A percentile compares a stretch with the other conserved stretches of the same genome.
Evolutionary conservation across 495 filamentous ascomycete genomes (phyloP).

Genomic region (Aspergillus wentii): DNA sequence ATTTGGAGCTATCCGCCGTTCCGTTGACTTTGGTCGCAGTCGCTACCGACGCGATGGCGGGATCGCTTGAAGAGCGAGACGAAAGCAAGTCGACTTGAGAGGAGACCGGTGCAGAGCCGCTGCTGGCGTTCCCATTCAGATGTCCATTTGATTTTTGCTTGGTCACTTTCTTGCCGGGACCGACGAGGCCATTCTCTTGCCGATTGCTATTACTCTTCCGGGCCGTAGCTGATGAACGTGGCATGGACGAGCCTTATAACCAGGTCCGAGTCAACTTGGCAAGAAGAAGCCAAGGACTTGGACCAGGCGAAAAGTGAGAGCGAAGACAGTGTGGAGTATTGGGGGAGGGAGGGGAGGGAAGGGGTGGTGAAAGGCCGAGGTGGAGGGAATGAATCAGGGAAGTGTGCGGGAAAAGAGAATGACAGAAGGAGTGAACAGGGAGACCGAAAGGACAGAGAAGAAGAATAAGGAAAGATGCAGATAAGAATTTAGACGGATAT

Average conservation of each 20-base stretch:
- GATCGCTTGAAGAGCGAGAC: conserved; percentile 36
- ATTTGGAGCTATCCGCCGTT: conserved; percentile 26
- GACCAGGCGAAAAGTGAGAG: conserved; percentile 35
- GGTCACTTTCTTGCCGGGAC: conserved; percentile 74
- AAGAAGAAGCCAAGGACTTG: conserved; percentile 47
- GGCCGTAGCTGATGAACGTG: conserved; percentile 66
- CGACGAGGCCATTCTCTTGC: conserved; percentile 83
- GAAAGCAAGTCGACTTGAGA: conserved; percentile 42
- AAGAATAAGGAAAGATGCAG: not conserved
- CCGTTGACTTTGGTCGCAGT: conserved; percentile 28
- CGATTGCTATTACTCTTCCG: conserved; percentile 62
- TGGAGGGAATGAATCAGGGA: conserved; percentile 8
- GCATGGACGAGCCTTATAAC: conserved; percentile 57
- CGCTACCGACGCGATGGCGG: conserved; percentile 34
- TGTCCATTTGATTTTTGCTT: conserved; percentile 62
- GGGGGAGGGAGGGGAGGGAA: conserved; percentile 7
- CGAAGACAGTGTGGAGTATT: conserved; percentile 18
- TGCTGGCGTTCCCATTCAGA: conserved; percentile 51
- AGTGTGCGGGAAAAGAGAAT: conserved; percentile 14
- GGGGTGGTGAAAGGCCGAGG: conserved; percentile 3
- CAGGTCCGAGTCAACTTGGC: conserved; percentile 52
- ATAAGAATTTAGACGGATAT: conserved; percentile 1
- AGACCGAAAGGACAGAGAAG: conserved; percentile 3
- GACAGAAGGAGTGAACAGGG: conserved; percentile 6
- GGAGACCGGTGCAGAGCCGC: conserved; percentile 37